Conservation (phyloP, 1,139 yeast species). For the Yamadazyma atlantica region DNA sequence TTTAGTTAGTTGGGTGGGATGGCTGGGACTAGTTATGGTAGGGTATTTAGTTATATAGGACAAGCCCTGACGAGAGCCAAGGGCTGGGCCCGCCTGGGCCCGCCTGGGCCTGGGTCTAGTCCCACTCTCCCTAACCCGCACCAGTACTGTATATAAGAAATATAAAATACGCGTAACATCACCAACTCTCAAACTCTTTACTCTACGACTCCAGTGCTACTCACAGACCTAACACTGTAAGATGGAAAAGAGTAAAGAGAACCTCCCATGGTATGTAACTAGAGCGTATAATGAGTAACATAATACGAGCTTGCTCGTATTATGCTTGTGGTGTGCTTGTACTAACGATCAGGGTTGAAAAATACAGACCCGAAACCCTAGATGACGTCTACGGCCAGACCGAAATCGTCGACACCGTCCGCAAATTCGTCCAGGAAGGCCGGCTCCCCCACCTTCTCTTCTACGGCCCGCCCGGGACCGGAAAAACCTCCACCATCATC, state of each 20-base stretch:
- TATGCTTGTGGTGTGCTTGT: too few relatives aligned
- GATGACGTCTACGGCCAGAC: slow-evolving; percentile 92
- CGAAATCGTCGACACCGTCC: slow-evolving; percentile 77
- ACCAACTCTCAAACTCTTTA: too few relatives aligned
- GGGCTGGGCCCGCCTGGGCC: too few relatives aligned
- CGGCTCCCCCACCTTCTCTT: slow-evolving; percentile 85
- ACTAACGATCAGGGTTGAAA: slow-evolving; percentile 73
- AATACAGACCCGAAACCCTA: slow-evolving; percentile 82
- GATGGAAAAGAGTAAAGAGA: not conserved
- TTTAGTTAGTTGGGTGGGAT: slow-evolving; percentile 3
- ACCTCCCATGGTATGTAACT: not conserved
- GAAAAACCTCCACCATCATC: slow-evolving; percentile 90
- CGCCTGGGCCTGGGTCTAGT: too few relatives aligned
- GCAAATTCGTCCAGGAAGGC: slow-evolving; percentile 81
- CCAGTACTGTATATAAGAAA: not conserved
- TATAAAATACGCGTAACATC: too few relatives aligned
- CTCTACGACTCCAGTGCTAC: too few relatives aligned
- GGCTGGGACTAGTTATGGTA: slow-evolving; percentile 6
- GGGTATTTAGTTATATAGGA: slow-evolving; percentile 4
- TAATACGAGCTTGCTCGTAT: too few relatives aligned
- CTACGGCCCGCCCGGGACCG: slow-evolving; percentile 98
- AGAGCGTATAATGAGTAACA: too few relatives aligned
- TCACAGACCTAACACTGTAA: too few relatives aligned
- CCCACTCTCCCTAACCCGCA: not conserved
- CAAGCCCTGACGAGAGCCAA: too few relatives aligned